phyloP scores from a whole-genome alignment of 1,284 basidiomycete genomes.

The Gymnopus androsaceus region DNA sequence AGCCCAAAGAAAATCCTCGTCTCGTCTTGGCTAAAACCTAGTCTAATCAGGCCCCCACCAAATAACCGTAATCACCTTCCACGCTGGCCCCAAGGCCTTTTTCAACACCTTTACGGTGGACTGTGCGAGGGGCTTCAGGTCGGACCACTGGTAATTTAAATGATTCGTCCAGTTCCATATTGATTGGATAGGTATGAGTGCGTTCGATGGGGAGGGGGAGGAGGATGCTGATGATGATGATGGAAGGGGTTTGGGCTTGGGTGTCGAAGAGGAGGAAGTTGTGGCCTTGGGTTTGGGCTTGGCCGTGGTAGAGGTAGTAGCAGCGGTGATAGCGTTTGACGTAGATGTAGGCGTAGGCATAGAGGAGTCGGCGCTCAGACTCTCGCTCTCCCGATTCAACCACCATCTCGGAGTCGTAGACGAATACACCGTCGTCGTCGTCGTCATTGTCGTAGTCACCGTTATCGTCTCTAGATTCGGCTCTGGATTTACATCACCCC shows the following conservation, averaged over 20 bases:
- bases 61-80: neutral
- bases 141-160: slow-evolving; percentile 18
- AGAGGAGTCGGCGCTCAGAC: slow-evolving; percentile 19
- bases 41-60: slow-evolving; percentile 3
- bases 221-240: slow-evolving; percentile 8
- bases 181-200: slow-evolving; percentile 13
- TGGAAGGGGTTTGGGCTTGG: slow-evolving; percentile 12
- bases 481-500: slow-evolving; percentile 15
- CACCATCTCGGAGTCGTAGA: slow-evolving; percentile 12
- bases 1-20: neutral
- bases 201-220: neutral
- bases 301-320: neutral
- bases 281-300: slow-evolving; percentile 2
- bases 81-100: neutral
- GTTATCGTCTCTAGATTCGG: slow-evolving; percentile 33
- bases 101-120: neutral
- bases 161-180: too few species aligned
- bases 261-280: neutral
- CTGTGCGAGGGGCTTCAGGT: slow-evolving; percentile 12
- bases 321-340: neutral
- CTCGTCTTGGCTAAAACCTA: too few species aligned
- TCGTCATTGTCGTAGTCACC: slow-evolving; percentile 41
- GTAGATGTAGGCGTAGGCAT: slow-evolving; percentile 15
- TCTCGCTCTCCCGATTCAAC: slow-evolving; percentile 23
- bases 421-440: slow-evolving; percentile 37